Evolutionary conservation across 2,329 filamentous ascomycete species (phyloP).

Genomic region (Calonectria ilicicola): DNA sequence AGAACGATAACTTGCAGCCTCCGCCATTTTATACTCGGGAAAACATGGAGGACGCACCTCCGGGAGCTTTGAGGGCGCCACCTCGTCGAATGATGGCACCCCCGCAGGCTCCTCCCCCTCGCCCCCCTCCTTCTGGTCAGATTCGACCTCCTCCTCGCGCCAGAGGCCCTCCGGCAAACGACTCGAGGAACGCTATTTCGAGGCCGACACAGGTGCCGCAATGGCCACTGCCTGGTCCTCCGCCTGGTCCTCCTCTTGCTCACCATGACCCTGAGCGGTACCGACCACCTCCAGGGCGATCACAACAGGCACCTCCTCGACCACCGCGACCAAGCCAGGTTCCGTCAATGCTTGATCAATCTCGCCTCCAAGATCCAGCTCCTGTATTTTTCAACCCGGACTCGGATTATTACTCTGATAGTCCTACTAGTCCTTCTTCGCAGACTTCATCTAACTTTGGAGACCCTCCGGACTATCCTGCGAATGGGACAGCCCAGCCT

Average conservation of each 20-base stretch:
- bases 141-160: conserved; percentile 32
- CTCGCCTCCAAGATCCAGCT: conserved; percentile 66
- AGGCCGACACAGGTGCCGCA: conserved; percentile 65
- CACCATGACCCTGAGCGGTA: conserved; percentile 56
- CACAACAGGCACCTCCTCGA: conserved; percentile 64
- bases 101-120: conserved; percentile 8
- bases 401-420: conserved; percentile 53
- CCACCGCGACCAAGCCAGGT: conserved; percentile 71
- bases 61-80: conserved; percentile 39
- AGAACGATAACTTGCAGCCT: conserved; percentile 31
- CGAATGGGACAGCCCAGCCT: conserved; percentile 49
- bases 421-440: conserved; percentile 59
- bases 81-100: conserved; percentile 43
- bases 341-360: conserved; percentile 69
- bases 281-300: conserved; percentile 62
- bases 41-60: conserved; percentile 43
- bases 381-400: conserved; percentile 58
- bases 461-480: conserved; percentile 70
- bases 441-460: conserved; percentile 65
- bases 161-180: conserved; percentile 25
- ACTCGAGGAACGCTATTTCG: conserved; percentile 55
- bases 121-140: conserved; percentile 24
- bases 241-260: conserved; percentile 52
- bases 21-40: conserved; percentile 37
- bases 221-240: conserved; percentile 61